phyloP scores from a whole-genome alignment of 2,329 filamentous ascomycete genomes.

The Claviceps sp. region DNA sequence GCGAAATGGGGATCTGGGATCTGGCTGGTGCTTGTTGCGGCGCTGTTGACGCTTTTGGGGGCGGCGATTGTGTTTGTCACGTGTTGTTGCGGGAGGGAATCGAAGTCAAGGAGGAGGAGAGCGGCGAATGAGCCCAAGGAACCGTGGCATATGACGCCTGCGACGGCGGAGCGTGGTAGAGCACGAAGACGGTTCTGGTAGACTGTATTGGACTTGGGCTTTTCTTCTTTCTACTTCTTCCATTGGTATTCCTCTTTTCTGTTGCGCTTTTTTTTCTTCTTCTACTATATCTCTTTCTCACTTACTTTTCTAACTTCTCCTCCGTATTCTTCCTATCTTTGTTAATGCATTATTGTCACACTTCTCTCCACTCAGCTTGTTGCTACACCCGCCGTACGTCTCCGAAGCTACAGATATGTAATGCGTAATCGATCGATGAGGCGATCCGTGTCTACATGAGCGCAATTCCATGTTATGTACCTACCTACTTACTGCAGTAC shows the following conservation, averaged over 20 bases:
- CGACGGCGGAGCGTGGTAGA: neutral
- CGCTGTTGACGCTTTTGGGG: constrained; percentile 40
- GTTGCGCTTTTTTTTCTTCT: neutral
- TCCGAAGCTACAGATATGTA: no score
- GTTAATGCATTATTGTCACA: no score
- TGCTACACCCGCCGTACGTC: no score
- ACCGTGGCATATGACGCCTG: constrained; percentile 9
- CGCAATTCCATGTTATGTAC: no score
- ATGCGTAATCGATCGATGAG: no score
- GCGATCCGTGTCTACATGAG: no score
- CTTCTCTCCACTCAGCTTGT: no score
- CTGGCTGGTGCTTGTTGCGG: constrained; percentile 46
- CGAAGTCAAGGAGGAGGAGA: constrained; percentile 20
- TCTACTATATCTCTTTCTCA: no score
- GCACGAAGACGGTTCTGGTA: constrained; percentile 10
- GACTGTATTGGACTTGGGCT: neutral
- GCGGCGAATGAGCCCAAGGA: constrained; percentile 13
- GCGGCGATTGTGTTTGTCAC: constrained; percentile 46
- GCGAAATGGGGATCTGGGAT: constrained; percentile 41
- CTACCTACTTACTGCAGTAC: no score
- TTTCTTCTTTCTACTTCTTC: neutral
- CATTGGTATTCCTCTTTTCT: neutral
- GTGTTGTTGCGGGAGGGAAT: constrained; percentile 33
- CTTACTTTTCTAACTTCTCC: no score
- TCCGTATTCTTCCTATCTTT: no score